These are phyloP conservation scores for Metschnikowia lochheadii DNA, from an alignment of 805 yeast genomes.

Conservation along the genomic window DNA sequence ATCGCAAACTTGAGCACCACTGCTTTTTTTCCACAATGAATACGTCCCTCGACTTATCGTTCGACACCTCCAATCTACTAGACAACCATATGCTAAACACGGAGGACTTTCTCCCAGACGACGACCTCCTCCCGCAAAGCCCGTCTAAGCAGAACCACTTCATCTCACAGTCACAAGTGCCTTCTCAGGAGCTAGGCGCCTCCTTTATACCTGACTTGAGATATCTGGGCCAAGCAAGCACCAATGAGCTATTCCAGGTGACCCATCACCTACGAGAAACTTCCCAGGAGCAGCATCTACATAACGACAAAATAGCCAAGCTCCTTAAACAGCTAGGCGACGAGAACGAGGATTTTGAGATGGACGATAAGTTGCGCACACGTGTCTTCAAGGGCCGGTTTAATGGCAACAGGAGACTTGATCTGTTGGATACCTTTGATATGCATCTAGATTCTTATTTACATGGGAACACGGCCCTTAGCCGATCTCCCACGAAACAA, in stretches of 20 bases:
- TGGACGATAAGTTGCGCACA: conserved; percentile 18
- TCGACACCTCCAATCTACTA: conserved; percentile 17
- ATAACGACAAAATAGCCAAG: conserved; percentile 36
- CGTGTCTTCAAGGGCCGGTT: conserved; percentile 21
- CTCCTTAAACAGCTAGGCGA: conserved; percentile 31
- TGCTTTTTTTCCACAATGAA: conserved; percentile 7
- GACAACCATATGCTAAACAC: conserved; percentile 14
- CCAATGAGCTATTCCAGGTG: conserved; percentile 33
- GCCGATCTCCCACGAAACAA: conserved; percentile 15
- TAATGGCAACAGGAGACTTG: conserved; percentile 9
- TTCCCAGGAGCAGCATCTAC: conserved; percentile 18
- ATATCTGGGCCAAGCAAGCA: conserved; percentile 10
- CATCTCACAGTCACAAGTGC: not conserved
- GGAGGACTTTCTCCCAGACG: conserved; percentile 9
- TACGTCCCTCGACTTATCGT: conserved; percentile 16
- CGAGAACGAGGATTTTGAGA: conserved; percentile 22
- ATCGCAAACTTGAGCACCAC: not conserved
- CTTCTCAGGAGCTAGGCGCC: conserved; percentile 9
- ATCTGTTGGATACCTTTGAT: conserved; percentile 15
- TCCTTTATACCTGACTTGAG: conserved; percentile 14
- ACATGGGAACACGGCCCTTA: conserved; percentile 9
- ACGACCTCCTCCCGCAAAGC: conserved; percentile 8
- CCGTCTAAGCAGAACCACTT: conserved; percentile 11
- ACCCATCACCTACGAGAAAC: conserved; percentile 22
- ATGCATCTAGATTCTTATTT: conserved; percentile 16